Base-by-base conservation (phyloP, 345 rosid species). In the Trapa bicornis region DNA sequence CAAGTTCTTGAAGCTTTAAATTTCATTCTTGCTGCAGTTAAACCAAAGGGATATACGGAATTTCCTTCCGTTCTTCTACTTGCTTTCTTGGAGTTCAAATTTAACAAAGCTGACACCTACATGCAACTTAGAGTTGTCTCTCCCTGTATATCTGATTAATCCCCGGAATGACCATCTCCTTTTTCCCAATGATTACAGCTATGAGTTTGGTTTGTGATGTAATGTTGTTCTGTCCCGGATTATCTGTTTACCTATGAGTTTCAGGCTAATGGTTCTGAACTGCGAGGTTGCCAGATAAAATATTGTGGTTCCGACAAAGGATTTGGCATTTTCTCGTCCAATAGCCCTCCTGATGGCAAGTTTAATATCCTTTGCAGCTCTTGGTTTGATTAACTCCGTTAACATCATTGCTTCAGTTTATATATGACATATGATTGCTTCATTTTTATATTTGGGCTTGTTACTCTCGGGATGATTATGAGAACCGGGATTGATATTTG, bases 241-340 rank as follows among this genome's bases (percentile, higher is more conserved):
- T 4, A 61, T 13, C 16, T 43, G 37, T 13, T 69, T 42, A 16
- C 16, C 17, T 1, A 63, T 47, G 14, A 11, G 43, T 53, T 75
- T 70, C 78, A 89, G 96, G 91, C 78, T 67, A 92, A 89, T 61
- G 83, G 81, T 72, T 91, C 74, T 71, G 83, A 89, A 63, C 73
- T 89, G 48, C 82, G 96, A 71, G 88, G 96, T 65, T 88, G 91
- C 80, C 66, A 75, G 57, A 83, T 89, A 76, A 84, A 75, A 47
- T 83, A 78, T 75, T 80, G 85, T 65, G 83, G 79, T 45, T 75
- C 78, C 64, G 74, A 41, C 16, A 89, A 88, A 86, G 93, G 98
- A 15, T 88, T 81, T 50, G 96, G 98, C 67, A 68, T 89, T 17
- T 87, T 86, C 70, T 68, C 87, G 11, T 75, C 87, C 17, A 68